These are phyloP conservation scores for Maudiozyma bulderi DNA, from an alignment of 805 yeast species.

Conservation along the genomic window DNA sequence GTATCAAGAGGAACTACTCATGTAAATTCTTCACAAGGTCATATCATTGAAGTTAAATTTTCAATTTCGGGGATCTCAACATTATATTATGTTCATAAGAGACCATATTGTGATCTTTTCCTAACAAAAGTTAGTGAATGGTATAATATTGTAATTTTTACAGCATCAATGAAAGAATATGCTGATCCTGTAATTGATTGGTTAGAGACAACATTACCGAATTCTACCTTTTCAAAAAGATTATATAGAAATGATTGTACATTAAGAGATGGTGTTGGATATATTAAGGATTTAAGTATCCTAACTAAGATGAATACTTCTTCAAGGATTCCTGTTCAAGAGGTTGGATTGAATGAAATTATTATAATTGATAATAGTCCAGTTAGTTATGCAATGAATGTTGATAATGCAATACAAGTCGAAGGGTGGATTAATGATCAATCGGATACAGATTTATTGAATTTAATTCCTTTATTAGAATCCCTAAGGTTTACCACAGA, in stretches of 20 bases:
- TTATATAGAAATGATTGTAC: constrained; percentile 76
- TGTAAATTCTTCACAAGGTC: constrained; percentile 33
- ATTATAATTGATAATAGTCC: constrained; percentile 91
- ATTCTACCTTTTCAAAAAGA: constrained; percentile 42
- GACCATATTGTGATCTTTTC: constrained; percentile 87
- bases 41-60: constrained; percentile 74
- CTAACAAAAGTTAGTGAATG: constrained; percentile 68
- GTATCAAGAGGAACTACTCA: constrained; percentile 47
- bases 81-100: constrained; percentile 78
- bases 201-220: constrained; percentile 55
- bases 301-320: constrained; percentile 1
- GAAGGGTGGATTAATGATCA: constrained; percentile 99
- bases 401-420: constrained; percentile 80
- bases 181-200: constrained; percentile 96
- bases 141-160: constrained; percentile 85
- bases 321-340: background rate
- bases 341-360: constrained; percentile 38
- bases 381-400: constrained; percentile 72
- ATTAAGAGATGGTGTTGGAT: constrained; percentile 69
- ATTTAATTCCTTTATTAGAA: constrained; percentile 60
- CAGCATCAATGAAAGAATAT: constrained; percentile 89
- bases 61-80: constrained; percentile 54
- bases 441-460: constrained; percentile 73
- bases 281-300: constrained; percentile 57
- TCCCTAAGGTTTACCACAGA: constrained; percentile 67